Percentiles rank a stretch among this genome's conserved stretches.
Conservation (phyloP, 106 monocot genomes). For the Ottelia alismoides region DNA sequence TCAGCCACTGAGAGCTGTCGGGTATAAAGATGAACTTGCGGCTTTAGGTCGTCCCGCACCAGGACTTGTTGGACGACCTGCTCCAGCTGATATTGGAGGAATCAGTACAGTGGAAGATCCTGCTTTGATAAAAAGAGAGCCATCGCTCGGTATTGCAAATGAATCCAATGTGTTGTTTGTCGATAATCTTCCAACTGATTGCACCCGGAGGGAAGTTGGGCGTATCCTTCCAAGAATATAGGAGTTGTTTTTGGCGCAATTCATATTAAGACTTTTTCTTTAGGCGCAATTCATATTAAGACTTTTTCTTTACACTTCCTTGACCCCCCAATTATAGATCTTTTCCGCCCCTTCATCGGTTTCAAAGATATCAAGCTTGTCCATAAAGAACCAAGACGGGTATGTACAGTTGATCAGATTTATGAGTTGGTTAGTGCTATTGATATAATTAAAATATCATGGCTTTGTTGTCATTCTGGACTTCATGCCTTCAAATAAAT, state of each 20-base stretch:
- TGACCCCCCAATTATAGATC: conserved; percentile 35
- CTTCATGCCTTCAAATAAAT: too few relatives aligned
- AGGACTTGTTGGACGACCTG: too few relatives aligned
- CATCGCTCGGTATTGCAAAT: conserved; percentile 20
- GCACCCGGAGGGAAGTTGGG: conserved; percentile 65
- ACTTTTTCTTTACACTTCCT: conserved; percentile 2
- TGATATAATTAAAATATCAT: too few relatives aligned
- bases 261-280: too few relatives aligned
- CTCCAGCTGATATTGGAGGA: conserved; percentile 10
- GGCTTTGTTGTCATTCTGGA: too few relatives aligned
- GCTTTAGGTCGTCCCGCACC: conserved; percentile 8
- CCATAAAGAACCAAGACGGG: conserved; percentile 66
- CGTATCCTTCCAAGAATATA: conserved; percentile 51
- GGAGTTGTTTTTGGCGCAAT: not conserved
- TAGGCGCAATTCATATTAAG: not conserved
- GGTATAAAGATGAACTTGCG: conserved; percentile 16
- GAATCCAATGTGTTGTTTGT: conserved; percentile 57
- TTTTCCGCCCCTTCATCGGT: conserved; percentile 78
- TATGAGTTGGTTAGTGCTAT: too few relatives aligned
- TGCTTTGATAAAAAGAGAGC: conserved; percentile 12
- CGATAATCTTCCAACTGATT: conserved; percentile 68
- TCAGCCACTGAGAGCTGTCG: conserved; percentile 9
- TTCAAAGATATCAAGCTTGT: conserved; percentile 71
- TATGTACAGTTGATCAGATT: too few relatives aligned
- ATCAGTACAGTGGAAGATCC: conserved; percentile 29